Conservation (phyloP, 75 land plant genomes). For the Selaginella tamariscina region DNA sequence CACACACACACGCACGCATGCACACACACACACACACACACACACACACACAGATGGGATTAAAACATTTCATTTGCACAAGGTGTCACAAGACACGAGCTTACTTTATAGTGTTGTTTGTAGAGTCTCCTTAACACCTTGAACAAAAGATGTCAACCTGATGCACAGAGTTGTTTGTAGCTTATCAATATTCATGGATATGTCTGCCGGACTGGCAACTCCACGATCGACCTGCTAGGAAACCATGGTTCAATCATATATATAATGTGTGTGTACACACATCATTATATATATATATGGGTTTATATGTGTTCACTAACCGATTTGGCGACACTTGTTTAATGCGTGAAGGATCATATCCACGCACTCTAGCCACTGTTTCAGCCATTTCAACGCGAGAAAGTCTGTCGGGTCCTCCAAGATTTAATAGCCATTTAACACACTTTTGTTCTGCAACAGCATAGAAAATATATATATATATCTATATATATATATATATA, state of each 20-base stretch:
- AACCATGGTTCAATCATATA: background rate
- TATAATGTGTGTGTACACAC: no score
- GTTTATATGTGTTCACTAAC: conserved; percentile 20
- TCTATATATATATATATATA: no score
- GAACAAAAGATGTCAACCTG: conserved; percentile 34
- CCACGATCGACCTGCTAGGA: conserved; percentile 56
- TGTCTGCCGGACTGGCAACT: conserved; percentile 73
- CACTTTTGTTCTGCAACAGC: conserved; percentile 25
- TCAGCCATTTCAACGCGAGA: conserved; percentile 86
- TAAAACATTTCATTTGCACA: no score
- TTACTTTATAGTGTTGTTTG: no score
- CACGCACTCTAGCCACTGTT: conserved; percentile 49
- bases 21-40: no score
- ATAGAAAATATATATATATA: background rate
- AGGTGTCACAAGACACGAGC: no score
- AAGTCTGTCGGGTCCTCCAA: conserved; percentile 79
- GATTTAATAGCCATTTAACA: conserved; percentile 46
- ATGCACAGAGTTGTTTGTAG: conserved; percentile 31
- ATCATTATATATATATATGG: conserved; percentile 2
- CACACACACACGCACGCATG: no score
- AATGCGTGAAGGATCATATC: conserved; percentile 42
- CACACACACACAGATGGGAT: no score
- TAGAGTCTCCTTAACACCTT: conserved; percentile 53
- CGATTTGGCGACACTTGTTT: conserved; percentile 48
- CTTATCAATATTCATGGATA: conserved; percentile 80